Evolutionary conservation across 371 early-diverging fungal genomes (phyloP), one percentile per base, ranked within the genome.

Genomic region (Mucor velutinosus): DNA sequence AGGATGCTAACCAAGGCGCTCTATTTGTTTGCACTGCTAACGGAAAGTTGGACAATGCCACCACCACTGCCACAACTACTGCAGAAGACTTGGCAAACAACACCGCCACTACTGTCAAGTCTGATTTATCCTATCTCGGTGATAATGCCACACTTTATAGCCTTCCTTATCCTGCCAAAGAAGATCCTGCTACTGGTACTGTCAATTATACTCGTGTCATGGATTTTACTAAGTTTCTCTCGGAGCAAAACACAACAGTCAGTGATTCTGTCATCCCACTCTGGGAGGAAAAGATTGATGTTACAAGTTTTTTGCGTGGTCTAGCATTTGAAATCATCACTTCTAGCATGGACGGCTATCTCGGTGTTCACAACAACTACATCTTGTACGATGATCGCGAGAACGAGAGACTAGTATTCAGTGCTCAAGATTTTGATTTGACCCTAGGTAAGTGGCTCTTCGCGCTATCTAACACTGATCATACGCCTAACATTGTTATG

Each of bases 341-440:
- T 1, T 57, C 58, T 1, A 49, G 57, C 49, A 60, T 66, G 49
- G 79, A 79, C 49, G 75, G 67, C 6, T 75, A 76, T 53, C 59
- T 73, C 1, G 56, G 65, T 23, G 73, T 75, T 43, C 64, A 66
- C 10, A 67, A 79, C 14, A 79, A 79, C 32, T 79, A 72, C 29
- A 75, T 74, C 32, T 21, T 79, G 25, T 79, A 79, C 55, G 67
- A 76, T 4, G 55, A 73, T 30, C 61, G 65, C 12, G 29, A 33
- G 7, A 37, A 43, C 11, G 63, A 58, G 11, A 51, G 63, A 4
- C 63, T 74, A 33, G 58, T 72, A 21, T 77, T 60, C 39, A 71
- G 73, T 30, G 60, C 53, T 3, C 73, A 73, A 70, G 80, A 80
- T 33, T 59, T 77, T 60, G 80, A 77, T 63, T 62, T 70, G 23